These are phyloP conservation scores for Prunella vulgaris DNA, from an alignment of 257 asterid genomes.

Conservation along the genomic window DNA sequence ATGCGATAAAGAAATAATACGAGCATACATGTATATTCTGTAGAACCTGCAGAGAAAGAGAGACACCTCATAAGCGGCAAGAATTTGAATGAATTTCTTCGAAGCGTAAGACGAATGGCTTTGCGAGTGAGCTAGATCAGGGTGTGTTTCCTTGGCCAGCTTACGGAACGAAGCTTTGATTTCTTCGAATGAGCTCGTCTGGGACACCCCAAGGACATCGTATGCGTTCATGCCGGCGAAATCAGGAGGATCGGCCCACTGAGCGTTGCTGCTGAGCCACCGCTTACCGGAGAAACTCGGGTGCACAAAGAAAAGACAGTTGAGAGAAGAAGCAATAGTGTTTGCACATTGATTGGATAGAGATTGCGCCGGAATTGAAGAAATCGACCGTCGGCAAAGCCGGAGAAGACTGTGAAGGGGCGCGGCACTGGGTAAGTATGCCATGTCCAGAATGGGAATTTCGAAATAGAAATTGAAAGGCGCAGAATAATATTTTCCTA, in stretches of 20 bases:
- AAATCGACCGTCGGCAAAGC: conserved; percentile 25
- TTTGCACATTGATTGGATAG: not conserved
- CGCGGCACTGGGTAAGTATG: conserved; percentile 27
- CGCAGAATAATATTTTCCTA: not conserved
- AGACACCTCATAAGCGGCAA: conserved; percentile 89
- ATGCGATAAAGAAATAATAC: not conserved
- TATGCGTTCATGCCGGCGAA: conserved; percentile 67
- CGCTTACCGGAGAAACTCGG: conserved; percentile 30
- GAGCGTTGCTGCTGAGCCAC: conserved; percentile 51
- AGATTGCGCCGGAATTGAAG: conserved; percentile 21
- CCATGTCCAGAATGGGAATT: conserved; percentile 31
- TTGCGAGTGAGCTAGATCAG: conserved; percentile 56
- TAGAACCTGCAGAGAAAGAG: not conserved
- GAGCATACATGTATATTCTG: not conserved
- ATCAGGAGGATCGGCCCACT: conserved; percentile 50
- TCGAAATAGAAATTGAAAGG: not conserved
- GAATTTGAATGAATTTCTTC: conserved; percentile 59
- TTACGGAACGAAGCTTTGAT: conserved; percentile 73
- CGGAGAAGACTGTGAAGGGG: conserved; percentile 25
- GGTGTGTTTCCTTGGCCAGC: conserved; percentile 93
- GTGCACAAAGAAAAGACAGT: not conserved
- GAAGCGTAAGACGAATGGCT: conserved; percentile 39
- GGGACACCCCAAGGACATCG: conserved; percentile 68
- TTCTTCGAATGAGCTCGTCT: conserved; percentile 61
- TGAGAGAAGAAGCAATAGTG: not conserved